A percentile compares a stretch with the other conserved stretches of the same genome.
phyloP scores from a whole-genome alignment of 176 grass and related monocot genomes.

The Neostapfia colusana region DNA sequence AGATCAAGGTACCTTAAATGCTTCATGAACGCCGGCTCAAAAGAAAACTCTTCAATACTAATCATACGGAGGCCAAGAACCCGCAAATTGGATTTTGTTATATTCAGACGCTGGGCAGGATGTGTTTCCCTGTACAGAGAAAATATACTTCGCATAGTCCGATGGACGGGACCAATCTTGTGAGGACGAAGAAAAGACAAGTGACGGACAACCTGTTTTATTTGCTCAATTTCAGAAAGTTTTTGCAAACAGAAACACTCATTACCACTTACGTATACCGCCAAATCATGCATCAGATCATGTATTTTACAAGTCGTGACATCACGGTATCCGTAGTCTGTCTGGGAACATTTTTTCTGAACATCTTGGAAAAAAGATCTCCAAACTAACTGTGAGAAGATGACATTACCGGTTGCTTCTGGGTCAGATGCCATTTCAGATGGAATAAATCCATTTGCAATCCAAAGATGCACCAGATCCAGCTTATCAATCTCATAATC shows the following conservation, averaged over 20 bases:
- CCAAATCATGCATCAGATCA: neutral
- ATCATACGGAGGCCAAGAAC: neutral
- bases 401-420: no score
- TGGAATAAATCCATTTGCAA: conserved; percentile 33
- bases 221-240: neutral
- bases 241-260: neutral
- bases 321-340: neutral
- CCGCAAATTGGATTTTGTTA: neutral
- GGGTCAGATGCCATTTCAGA: no score
- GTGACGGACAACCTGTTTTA: neutral
- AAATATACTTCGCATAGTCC: conserved; percentile 3
- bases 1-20: conserved; percentile 9
- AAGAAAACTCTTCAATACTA: neutral
- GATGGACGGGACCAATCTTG: neutral
- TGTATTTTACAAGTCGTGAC: conserved; percentile 11
- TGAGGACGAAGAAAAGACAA: neutral
- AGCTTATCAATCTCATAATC: conserved; percentile 4
- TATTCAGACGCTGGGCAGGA: neutral
- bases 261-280: neutral
- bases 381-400: no score
- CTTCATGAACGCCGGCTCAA: conserved; percentile 5
- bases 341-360: neutral
- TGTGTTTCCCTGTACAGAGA: accelerated
- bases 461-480: conserved; percentile 6
- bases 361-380: conserved; percentile 25